Evolutionary conservation across 1,284 basidiomycete genomes (phyloP).

Genomic region (Marasmius tenuissimus): DNA sequence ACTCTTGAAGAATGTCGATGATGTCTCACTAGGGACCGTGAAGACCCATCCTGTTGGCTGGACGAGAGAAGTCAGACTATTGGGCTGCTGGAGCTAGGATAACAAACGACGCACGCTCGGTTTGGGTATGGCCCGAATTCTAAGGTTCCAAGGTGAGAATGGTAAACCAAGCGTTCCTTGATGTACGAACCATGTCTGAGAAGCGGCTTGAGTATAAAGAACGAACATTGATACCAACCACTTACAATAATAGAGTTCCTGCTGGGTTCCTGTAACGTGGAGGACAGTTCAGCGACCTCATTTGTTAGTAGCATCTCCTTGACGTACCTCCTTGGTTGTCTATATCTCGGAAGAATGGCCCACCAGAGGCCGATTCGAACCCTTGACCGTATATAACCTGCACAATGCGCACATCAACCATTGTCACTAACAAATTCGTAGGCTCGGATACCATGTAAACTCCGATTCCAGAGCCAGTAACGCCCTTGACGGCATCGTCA

Average conservation of each 20-base stretch:
- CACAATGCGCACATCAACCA: neutral
- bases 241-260: conserved; percentile 35
- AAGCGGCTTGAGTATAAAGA: neutral
- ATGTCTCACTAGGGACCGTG: conserved; percentile 32
- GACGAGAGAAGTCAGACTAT: neutral
- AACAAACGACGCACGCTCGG: conserved; percentile 25
- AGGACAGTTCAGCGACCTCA: neutral
- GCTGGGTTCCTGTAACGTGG: conserved; percentile 21
- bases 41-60: conserved; percentile 30
- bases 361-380: conserved; percentile 41
- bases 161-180: neutral
- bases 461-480: conserved; percentile 35
- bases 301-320: neutral
- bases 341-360: conserved; percentile 40
- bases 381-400: conserved; percentile 37
- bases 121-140: conserved; percentile 36
- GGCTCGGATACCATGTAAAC: conserved; percentile 27
- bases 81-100: neutral
- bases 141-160: neutral
- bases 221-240: neutral
- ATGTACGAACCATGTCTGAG: conserved; percentile 26
- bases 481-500: conserved; percentile 39
- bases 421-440: neutral
- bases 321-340: conserved; percentile 31
- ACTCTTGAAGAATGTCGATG: neutral